Percentiles rank a stretch among this genome's conserved stretches.
Conservation (phyloP, 2,329 filamentous ascomycete genomes). For the Penicillium sp. region DNA sequence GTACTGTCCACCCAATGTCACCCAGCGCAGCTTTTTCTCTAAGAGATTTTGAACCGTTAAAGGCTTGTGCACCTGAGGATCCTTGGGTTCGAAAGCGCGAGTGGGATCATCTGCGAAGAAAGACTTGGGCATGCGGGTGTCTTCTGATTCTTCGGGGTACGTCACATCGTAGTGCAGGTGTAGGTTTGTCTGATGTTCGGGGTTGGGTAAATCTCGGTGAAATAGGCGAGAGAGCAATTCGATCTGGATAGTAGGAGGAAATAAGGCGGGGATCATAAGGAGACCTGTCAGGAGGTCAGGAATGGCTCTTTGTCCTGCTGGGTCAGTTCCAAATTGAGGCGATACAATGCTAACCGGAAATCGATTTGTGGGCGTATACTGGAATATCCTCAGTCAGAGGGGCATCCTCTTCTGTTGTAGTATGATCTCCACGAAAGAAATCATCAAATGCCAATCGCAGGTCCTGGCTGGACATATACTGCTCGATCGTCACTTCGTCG, state of each 20-base stretch:
- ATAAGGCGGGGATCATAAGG: slow-evolving; percentile 69
- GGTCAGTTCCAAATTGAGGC: slow-evolving; percentile 8
- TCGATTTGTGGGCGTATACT: slow-evolving; percentile 35
- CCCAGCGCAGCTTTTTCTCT: slow-evolving; percentile 81
- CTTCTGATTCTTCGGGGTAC: slow-evolving; percentile 49
- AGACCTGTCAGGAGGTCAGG: slow-evolving; percentile 61
- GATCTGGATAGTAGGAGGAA: slow-evolving; percentile 68
- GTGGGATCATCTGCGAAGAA: slow-evolving; percentile 55
- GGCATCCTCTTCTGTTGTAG: slow-evolving; percentile 10
- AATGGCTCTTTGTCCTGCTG: slow-evolving; percentile 4
- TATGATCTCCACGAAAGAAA: slow-evolving; percentile 24
- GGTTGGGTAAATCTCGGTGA: slow-evolving; percentile 72
- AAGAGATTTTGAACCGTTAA: slow-evolving; percentile 69
- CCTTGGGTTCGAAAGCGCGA: slow-evolving; percentile 56
- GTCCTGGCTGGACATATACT: slow-evolving; percentile 29
- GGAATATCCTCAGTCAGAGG: slow-evolving; percentile 29
- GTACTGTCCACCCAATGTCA: slow-evolving; percentile 92
- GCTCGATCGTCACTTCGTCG: slow-evolving; percentile 25
- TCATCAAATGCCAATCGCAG: slow-evolving; percentile 33
- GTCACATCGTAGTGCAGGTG: slow-evolving; percentile 74
- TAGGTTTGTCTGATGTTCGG: slow-evolving; percentile 81
- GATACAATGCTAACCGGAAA: slow-evolving; percentile 36
- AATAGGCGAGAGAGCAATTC: slow-evolving; percentile 70
- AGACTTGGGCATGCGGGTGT: slow-evolving; percentile 27
- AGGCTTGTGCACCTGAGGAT: slow-evolving; percentile 70